Percentiles rank a stretch among this genome's conserved stretches.
phyloP scores from a whole-genome alignment of 768 basidiomycete genomes.

The Candolleomyces eurysporus region DNA sequence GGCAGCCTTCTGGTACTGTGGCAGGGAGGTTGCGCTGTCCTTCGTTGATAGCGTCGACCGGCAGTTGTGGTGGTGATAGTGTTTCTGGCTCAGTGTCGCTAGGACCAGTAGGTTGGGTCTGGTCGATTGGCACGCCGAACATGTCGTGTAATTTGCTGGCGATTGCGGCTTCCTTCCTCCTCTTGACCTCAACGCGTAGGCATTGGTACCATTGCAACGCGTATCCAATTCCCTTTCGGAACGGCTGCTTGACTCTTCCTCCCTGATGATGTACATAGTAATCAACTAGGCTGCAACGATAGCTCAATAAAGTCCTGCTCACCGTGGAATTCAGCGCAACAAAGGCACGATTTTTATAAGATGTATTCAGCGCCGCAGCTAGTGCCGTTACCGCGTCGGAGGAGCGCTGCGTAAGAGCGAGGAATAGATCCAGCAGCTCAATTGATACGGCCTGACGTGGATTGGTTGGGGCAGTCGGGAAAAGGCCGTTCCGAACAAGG shows the following conservation, averaged over 20 bases:
- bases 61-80: too few relatives aligned
- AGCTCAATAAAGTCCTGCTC: background rate
- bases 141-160: background rate
- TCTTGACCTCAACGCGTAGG: conserved; percentile 12
- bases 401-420: conserved; percentile 12
- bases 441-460: conserved; percentile 16
- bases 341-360: conserved; percentile 12
- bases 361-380: conserved; percentile 8
- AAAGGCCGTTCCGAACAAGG: conserved; percentile 12
- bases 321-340: conserved; percentile 2
- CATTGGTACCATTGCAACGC: conserved; percentile 23
- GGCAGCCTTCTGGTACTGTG: too few relatives aligned
- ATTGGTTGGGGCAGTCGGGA: conserved; percentile 12
- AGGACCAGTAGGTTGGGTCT: too few relatives aligned
- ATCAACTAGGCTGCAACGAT: background rate
- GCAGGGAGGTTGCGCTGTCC: too few relatives aligned
- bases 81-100: too few relatives aligned
- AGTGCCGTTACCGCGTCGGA: conserved; percentile 16
- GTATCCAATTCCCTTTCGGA: conserved; percentile 17
- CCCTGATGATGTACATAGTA: conserved; percentile 10
- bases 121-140: background rate
- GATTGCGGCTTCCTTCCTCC: background rate
- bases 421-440: conserved; percentile 14
- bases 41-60: too few relatives aligned
- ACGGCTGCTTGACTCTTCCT: conserved; percentile 16